Evolutionary conservation across 2,329 filamentous ascomycete genomes (phyloP).

Genomic region (Aspergillus cejpii): DNA sequence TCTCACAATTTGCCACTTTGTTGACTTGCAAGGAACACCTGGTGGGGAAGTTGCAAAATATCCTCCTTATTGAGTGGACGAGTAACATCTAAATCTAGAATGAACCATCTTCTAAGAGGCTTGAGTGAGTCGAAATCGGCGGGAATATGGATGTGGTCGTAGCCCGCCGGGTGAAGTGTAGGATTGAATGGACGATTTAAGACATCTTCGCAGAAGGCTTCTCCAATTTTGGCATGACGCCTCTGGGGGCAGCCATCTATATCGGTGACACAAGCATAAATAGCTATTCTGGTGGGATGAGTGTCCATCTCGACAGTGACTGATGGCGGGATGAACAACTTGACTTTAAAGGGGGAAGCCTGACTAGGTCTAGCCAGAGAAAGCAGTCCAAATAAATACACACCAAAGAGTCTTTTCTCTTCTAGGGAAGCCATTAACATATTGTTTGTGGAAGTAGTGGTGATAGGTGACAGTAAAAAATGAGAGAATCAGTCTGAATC

Average conservation of each 20-base stretch:
- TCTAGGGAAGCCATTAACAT: too few relatives aligned
- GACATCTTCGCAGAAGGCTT: slow-evolving; percentile 10
- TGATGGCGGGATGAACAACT: too few relatives aligned
- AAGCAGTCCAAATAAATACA: too few relatives aligned
- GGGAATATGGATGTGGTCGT: slow-evolving; percentile 19
- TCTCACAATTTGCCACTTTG: slow-evolving; percentile 16
- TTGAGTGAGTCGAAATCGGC: slow-evolving; percentile 14
- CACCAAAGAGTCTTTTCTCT: too few relatives aligned
- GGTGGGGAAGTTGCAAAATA: slow-evolving; percentile 14
- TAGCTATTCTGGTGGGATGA: slow-evolving; percentile 9
- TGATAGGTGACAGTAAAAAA: too few relatives aligned
- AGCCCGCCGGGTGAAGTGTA: slow-evolving; percentile 10
- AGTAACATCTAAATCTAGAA: slow-evolving; percentile 15
- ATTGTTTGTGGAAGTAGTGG: too few relatives aligned
- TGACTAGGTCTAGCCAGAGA: too few relatives aligned
- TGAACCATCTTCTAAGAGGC: slow-evolving; percentile 17
- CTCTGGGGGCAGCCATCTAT: slow-evolving; percentile 15
- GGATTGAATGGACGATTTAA: slow-evolving; percentile 12
- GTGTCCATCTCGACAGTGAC: too few relatives aligned
- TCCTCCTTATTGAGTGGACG: slow-evolving; percentile 7
- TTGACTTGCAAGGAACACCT: slow-evolving; percentile 17
- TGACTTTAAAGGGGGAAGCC: too few relatives aligned
- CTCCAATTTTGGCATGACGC: slow-evolving; percentile 15
- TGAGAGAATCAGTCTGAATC: too few relatives aligned
- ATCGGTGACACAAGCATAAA: slow-evolving; percentile 17